Conservation (phyloP, 768 basidiomycete species). For the Ramaria rubella region DNA sequence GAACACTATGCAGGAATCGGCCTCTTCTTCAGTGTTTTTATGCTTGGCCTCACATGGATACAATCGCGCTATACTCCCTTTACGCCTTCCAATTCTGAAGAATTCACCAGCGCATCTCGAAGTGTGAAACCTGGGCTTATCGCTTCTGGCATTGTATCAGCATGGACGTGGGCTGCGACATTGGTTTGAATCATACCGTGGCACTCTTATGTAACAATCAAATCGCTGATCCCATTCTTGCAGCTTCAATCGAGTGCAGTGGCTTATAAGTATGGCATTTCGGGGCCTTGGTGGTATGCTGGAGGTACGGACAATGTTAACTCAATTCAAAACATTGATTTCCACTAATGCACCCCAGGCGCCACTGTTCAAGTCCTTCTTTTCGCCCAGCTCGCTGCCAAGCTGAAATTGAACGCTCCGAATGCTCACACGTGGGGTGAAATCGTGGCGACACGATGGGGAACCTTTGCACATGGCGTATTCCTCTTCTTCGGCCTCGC, state of each 20-base stretch:
- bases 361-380: constrained; percentile 50
- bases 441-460: constrained; percentile 79
- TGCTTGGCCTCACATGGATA: constrained; percentile 69
- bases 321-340: neutral
- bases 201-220: constrained; percentile 4
- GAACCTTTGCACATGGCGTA: constrained; percentile 65
- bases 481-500: constrained; percentile 93
- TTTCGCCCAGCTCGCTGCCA: constrained; percentile 88
- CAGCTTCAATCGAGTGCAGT: constrained; percentile 77
- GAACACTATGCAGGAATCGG: constrained; percentile 57
- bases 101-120: constrained; percentile 76
- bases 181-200: constrained; percentile 35
- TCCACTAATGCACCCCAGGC: neutral
- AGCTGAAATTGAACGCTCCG: constrained; percentile 87
- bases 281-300: constrained; percentile 89
- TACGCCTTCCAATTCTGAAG: constrained; percentile 73
- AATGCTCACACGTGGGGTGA: constrained; percentile 86
- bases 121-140: constrained; percentile 89
- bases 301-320: constrained; percentile 80
- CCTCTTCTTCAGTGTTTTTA: constrained; percentile 78
- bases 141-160: constrained; percentile 86
- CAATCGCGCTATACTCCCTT: constrained; percentile 81
- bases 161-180: constrained; percentile 89
- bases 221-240: constrained; percentile 10
- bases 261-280: constrained; percentile 80